These are phyloP conservation scores for Coniochaeta prunicola DNA, from an alignment of 2,329 filamentous ascomycete genomes.

Conservation along the genomic window DNA sequence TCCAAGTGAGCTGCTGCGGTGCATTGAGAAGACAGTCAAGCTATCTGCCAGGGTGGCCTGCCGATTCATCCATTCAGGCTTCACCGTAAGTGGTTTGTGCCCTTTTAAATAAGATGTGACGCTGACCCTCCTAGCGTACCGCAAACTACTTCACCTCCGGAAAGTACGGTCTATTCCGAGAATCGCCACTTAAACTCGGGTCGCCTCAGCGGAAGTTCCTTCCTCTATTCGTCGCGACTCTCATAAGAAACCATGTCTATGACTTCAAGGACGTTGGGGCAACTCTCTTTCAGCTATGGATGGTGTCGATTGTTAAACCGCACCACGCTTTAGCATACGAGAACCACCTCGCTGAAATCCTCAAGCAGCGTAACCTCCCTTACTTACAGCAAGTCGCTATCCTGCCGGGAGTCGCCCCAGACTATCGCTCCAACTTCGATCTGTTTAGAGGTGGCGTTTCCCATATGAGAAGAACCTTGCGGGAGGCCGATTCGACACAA, in stretches of 20 bases:
- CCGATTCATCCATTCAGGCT: slow-evolving; percentile 35
- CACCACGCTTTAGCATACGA: slow-evolving; percentile 37
- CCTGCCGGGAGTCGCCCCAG: slow-evolving; percentile 27
- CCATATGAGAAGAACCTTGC: slow-evolving; percentile 42
- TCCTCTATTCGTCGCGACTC: slow-evolving; percentile 41
- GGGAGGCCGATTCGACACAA: slow-evolving; percentile 26
- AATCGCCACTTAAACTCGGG: slow-evolving; percentile 28
- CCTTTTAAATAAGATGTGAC: not conserved
- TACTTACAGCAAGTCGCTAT: slow-evolving; percentile 34
- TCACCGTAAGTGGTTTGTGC: slow-evolving; percentile 23
- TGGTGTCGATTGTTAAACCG: slow-evolving; percentile 44
- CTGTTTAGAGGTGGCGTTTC: slow-evolving; percentile 43
- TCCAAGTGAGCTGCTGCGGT: slow-evolving; percentile 19
- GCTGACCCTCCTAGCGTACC: slow-evolving; percentile 22
- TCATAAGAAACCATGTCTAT: slow-evolving; percentile 38
- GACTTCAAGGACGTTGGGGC: slow-evolving; percentile 39
- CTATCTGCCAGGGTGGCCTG: slow-evolving; percentile 39
- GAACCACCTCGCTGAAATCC: slow-evolving; percentile 37
- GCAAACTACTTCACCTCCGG: slow-evolving; percentile 36
- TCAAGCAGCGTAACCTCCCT: slow-evolving; percentile 31
- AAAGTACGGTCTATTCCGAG: slow-evolving; percentile 43
- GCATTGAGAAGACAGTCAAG: slow-evolving; percentile 35
- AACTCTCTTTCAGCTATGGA: slow-evolving; percentile 45
- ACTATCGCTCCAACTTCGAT: slow-evolving; percentile 40
- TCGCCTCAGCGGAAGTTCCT: slow-evolving; percentile 36